Percentiles rank a stretch among this genome's conserved stretches.
Evolutionary conservation across 1,139 yeast species (phyloP).

Genomic region (Blastobotrys elegans): DNA sequence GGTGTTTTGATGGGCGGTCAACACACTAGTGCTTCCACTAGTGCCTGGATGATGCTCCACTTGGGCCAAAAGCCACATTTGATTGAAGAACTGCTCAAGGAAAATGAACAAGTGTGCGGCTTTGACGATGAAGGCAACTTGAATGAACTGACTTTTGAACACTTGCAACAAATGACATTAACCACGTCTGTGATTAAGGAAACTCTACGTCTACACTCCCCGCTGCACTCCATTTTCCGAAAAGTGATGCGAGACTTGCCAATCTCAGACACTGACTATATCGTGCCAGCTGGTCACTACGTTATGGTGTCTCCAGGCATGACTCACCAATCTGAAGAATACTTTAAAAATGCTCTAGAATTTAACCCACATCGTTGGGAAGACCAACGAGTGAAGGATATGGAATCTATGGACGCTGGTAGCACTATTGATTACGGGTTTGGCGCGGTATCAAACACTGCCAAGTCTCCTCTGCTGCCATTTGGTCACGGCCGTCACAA

Average conservation of each 20-base stretch:
- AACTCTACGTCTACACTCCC: constrained; percentile 92
- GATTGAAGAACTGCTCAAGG: constrained; percentile 74
- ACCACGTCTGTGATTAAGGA: constrained; percentile 83
- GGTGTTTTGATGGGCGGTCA: constrained; percentile 99
- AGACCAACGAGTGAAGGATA: constrained; percentile 40
- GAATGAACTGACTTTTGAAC: constrained; percentile 61
- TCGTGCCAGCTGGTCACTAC: constrained; percentile 85
- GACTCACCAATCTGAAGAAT: constrained; percentile 69
- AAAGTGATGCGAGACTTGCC: constrained; percentile 74
- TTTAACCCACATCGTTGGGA: constrained; percentile 94
- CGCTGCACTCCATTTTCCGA: constrained; percentile 92
- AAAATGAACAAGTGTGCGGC: constrained; percentile 61
- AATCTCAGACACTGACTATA: constrained; percentile 73
- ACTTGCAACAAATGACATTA: constrained; percentile 73
- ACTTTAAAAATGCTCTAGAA: constrained; percentile 61
- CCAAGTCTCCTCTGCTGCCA: constrained; percentile 89
- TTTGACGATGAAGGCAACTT: constrained; percentile 42
- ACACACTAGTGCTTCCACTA: constrained; percentile 95
- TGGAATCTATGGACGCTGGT: constrained; percentile 35
- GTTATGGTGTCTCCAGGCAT: constrained; percentile 94
- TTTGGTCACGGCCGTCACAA: constrained; percentile 99
- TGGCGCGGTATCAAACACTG: constrained; percentile 95
- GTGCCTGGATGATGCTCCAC: constrained; percentile 91
- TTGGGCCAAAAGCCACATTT: constrained; percentile 80
- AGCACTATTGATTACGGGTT: constrained; percentile 87